Evolutionary conservation across 768 basidiomycete species (phyloP).

Genomic region (Mycena indigotica): DNA sequence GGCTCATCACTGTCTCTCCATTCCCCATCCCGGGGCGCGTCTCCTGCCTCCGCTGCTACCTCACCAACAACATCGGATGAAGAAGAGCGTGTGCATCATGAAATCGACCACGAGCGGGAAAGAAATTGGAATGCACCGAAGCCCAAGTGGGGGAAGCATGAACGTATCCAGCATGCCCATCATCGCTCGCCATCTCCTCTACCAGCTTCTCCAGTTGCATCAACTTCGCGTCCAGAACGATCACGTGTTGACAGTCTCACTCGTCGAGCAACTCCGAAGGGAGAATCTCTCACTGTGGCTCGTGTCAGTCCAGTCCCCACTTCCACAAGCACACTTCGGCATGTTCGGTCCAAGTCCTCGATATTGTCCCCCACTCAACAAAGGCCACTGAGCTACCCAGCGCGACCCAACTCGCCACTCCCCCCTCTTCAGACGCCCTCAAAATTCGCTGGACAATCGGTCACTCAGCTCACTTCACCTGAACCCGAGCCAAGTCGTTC

Average conservation of each 20-base stretch:
- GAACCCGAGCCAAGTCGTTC: slow-evolving; percentile 22
- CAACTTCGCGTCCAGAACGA: slow-evolving; percentile 18
- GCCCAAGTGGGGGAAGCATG: slow-evolving; percentile 50
- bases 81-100: slow-evolving; percentile 35
- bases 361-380: slow-evolving; percentile 8
- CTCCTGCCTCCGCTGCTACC: slow-evolving; percentile 35
- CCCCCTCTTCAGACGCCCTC: not conserved
- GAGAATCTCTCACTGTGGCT: slow-evolving; percentile 21
- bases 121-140: slow-evolving; percentile 73
- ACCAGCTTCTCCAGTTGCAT: slow-evolving; percentile 18
- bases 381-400: slow-evolving; percentile 23
- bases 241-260: slow-evolving; percentile 27
- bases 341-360: slow-evolving; percentile 12
- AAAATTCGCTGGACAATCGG: not conserved
- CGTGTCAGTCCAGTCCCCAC: slow-evolving; percentile 2
- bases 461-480: slow-evolving; percentile 12
- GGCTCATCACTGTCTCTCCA: slow-evolving; percentile 40
- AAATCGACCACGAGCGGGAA: slow-evolving; percentile 54
- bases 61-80: slow-evolving; percentile 42
- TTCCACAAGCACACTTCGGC: not conserved
- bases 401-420: slow-evolving; percentile 23
- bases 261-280: slow-evolving; percentile 20
- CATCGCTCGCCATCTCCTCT: slow-evolving; percentile 20
- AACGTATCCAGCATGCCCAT: slow-evolving; percentile 12
- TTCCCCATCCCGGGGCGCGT: slow-evolving; percentile 37